These are phyloP conservation scores for Apostasia ramifera DNA, from an alignment of 106 monocot genomes.

Conservation along the genomic window DNA sequence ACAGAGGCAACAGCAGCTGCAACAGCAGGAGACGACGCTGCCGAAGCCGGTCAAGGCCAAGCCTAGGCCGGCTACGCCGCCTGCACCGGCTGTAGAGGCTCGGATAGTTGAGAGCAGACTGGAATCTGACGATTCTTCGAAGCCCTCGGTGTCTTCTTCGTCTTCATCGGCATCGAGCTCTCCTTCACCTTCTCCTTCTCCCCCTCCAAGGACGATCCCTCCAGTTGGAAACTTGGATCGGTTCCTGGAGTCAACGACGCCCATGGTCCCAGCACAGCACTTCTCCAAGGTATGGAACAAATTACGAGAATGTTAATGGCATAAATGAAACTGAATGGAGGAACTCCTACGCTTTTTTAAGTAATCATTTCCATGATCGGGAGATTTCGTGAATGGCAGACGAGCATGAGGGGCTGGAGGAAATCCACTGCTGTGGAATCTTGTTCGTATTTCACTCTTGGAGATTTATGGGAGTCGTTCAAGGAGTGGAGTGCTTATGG, in stretches of 20 bases:
- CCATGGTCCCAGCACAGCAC: slow-evolving; percentile 35
- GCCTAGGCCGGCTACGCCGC: slow-evolving; percentile 8
- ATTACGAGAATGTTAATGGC: neutral
- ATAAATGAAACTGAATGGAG: neutral
- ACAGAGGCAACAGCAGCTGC: slow-evolving; percentile 27
- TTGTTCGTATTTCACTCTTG: slow-evolving; percentile 43
- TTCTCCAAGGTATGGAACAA: slow-evolving; percentile 27
- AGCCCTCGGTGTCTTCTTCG: slow-evolving; percentile 32
- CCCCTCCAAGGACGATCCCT: slow-evolving; percentile 17
- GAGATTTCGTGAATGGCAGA: slow-evolving; percentile 23
- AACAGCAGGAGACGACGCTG: slow-evolving; percentile 11
- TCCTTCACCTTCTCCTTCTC: slow-evolving; percentile 19
- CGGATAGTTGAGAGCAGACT: slow-evolving; percentile 20
- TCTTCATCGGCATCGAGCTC: slow-evolving; percentile 21
- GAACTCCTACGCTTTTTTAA: neutral
- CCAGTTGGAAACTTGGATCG: slow-evolving; percentile 45
- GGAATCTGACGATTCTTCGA: slow-evolving; percentile 48
- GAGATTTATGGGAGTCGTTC: slow-evolving; percentile 76
- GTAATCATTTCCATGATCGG: slow-evolving; percentile 2
- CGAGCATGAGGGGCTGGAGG: slow-evolving; percentile 30
- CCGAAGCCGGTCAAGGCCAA: slow-evolving; percentile 13
- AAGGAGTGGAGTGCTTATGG: slow-evolving; percentile 65
- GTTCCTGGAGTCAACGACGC: slow-evolving; percentile 56
- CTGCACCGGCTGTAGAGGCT: slow-evolving; percentile 1
- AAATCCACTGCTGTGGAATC: slow-evolving; percentile 23